A percentile compares a stretch with the other conserved stretches of the same genome.
Evolutionary conservation across 345 rosid species (phyloP).

Genomic region (Nephelium lappaceum): DNA sequence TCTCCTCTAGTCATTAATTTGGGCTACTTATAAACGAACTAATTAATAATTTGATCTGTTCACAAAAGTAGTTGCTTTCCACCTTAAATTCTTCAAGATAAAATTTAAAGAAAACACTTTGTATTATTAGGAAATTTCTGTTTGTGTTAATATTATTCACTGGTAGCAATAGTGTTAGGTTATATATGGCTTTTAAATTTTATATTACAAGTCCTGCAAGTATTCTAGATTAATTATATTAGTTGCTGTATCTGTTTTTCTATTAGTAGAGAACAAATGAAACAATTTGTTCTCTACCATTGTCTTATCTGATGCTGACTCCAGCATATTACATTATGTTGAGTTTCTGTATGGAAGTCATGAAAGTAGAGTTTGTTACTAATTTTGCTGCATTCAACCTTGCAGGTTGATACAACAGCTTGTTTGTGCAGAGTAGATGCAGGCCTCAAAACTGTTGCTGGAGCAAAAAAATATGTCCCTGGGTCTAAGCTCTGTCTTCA

Average conservation of each 20-base stretch:
- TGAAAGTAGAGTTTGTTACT: background rate
- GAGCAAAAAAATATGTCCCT: constrained; percentile 68
- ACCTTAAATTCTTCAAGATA: background rate
- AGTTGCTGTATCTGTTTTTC: background rate
- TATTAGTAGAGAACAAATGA: background rate
- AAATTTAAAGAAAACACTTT: background rate
- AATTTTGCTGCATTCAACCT: constrained; percentile 13
- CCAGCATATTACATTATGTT: constrained; percentile 1
- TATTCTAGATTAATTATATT: background rate
- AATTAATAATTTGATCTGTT: background rate
- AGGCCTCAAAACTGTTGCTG: constrained; percentile 73
- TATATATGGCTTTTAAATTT: background rate
- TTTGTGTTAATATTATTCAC: background rate
- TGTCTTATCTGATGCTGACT: background rate
- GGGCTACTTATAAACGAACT: background rate
- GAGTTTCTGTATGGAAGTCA: background rate
- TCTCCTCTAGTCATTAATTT: background rate
- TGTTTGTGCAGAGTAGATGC: constrained; percentile 81
- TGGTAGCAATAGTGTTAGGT: background rate
- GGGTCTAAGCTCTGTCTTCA: constrained; percentile 71
- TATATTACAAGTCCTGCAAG: background rate
- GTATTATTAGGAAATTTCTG: background rate
- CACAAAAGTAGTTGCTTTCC: background rate
- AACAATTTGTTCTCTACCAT: background rate
- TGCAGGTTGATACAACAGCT: constrained; percentile 78